phyloP scores from a whole-genome alignment of 2,329 filamentous ascomycete species.

The Aaosphaeria pasadenensis region DNA sequence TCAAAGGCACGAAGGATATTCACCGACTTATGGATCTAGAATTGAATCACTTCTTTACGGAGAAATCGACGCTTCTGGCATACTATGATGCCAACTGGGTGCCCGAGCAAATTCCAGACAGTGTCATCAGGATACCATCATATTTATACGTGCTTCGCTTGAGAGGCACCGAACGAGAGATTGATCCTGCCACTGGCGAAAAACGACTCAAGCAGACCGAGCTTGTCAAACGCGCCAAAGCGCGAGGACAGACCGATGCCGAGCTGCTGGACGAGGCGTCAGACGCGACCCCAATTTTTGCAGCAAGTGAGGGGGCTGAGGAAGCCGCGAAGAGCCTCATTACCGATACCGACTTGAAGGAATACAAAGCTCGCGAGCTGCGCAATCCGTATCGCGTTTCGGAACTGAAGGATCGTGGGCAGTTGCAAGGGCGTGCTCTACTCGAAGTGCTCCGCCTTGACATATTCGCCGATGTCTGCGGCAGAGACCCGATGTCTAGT shows the following conservation, averaged over 20 bases:
- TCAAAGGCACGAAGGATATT: slow-evolving; percentile 4
- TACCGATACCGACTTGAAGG: slow-evolving; percentile 1
- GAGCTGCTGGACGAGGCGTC: slow-evolving; percentile 8
- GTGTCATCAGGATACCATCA: slow-evolving; percentile 8
- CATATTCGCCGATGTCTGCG: slow-evolving; percentile 13
- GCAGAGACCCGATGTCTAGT: slow-evolving; percentile 9
- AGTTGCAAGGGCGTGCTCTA: slow-evolving; percentile 5
- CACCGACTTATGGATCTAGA: slow-evolving; percentile 9
- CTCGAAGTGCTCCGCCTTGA: slow-evolving; percentile 11
- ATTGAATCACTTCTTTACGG: slow-evolving; percentile 9
- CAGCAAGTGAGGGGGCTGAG: background rate
- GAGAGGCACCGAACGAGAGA: slow-evolving; percentile 4
- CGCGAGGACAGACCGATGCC: slow-evolving; percentile 6
- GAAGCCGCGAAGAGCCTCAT: slow-evolving; percentile 1
- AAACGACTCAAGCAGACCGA: slow-evolving; percentile 10
- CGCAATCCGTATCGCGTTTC: slow-evolving; percentile 8
- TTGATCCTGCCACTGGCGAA: slow-evolving; percentile 5
- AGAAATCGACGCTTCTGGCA: slow-evolving; percentile 11
- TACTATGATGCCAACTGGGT: slow-evolving; percentile 14
- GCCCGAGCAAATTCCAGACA: slow-evolving; percentile 13
- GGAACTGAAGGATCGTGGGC: slow-evolving; percentile 3
- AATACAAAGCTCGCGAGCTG: slow-evolving; percentile 5
- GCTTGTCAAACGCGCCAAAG: slow-evolving; percentile 9
- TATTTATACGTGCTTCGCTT: slow-evolving; percentile 7
- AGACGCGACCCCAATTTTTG: background rate